Evolutionary conservation across 2,329 filamentous ascomycete species (phyloP).

Genomic region (Cadophora gregata): DNA sequence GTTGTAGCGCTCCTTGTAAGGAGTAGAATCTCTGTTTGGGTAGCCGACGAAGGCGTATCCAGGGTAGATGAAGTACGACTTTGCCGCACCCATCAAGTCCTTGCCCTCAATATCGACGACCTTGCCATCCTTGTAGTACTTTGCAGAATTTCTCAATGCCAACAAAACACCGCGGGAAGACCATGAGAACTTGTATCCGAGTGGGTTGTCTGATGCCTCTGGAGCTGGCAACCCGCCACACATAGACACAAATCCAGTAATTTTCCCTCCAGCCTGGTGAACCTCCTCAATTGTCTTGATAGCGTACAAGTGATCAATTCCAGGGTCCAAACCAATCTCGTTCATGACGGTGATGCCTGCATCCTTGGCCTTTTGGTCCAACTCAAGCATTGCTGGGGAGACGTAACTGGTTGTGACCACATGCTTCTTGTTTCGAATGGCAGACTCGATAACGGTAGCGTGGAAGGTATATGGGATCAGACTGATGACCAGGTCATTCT

Average conservation of each 20-base stretch:
- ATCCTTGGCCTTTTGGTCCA: slow-evolving; percentile 81
- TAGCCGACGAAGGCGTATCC: slow-evolving; percentile 91
- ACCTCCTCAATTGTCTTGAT: slow-evolving; percentile 88
- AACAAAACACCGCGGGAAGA: slow-evolving; percentile 77
- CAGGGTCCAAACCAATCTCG: slow-evolving; percentile 83
- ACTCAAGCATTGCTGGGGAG: slow-evolving; percentile 88
- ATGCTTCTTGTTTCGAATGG: slow-evolving; percentile 92
- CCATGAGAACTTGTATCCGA: slow-evolving; percentile 88
- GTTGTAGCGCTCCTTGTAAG: slow-evolving; percentile 86
- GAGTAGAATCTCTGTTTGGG: slow-evolving; percentile 88
- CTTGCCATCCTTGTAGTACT: slow-evolving; percentile 81
- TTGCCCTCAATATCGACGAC: slow-evolving; percentile 67
- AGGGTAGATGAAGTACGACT: slow-evolving; percentile 90
- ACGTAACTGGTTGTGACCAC: slow-evolving; percentile 96
- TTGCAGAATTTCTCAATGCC: slow-evolving; percentile 84
- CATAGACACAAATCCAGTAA: slow-evolving; percentile 80
- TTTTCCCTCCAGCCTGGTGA: slow-evolving; percentile 86
- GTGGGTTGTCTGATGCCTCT: slow-evolving; percentile 83
- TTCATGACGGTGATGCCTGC: slow-evolving; percentile 98
- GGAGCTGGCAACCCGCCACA: slow-evolving; percentile 79
- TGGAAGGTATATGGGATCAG: slow-evolving; percentile 94
- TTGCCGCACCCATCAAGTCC: slow-evolving; percentile 85
- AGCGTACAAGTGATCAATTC: slow-evolving; percentile 76
- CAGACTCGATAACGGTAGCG: slow-evolving; percentile 87
- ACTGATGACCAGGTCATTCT: slow-evolving; percentile 80